Conservation (phyloP, 345 rosid species). For the Euphorbia peplus region DNA sequence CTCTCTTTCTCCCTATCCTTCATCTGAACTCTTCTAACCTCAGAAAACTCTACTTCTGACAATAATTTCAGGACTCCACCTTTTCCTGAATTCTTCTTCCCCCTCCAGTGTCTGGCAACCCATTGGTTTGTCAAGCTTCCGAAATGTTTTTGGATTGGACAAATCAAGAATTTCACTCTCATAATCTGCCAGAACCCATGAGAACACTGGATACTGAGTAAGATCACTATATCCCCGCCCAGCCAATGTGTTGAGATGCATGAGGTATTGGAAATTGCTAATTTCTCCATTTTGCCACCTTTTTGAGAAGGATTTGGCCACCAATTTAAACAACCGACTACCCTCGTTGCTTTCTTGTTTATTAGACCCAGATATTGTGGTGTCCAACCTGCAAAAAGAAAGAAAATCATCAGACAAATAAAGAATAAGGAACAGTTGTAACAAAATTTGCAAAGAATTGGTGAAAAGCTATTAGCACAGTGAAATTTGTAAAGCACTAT, state of each 20-base stretch:
- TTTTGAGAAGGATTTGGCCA: slow-evolving; percentile 96
- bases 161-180: slow-evolving; percentile 85
- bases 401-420: slow-evolving; percentile 18
- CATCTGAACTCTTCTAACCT: too few species aligned
- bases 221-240: slow-evolving; percentile 99
- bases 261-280: slow-evolving; percentile 97
- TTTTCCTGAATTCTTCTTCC: slow-evolving; percentile 94
- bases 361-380: slow-evolving; percentile 89
- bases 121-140: slow-evolving; percentile 96
- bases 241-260: slow-evolving; percentile 98
- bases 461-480: not conserved
- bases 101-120: slow-evolving; percentile 98
- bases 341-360: slow-evolving; percentile 94
- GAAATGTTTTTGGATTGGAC: slow-evolving; percentile 79
- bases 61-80: slow-evolving; percentile 43
- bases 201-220: slow-evolving; percentile 98
- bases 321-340: slow-evolving; percentile 80
- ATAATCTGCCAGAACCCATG: slow-evolving; percentile 98
- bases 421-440: slow-evolving; percentile 19
- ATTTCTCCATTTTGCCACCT: slow-evolving; percentile 99
- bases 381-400: slow-evolving; percentile 70
- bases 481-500: not conserved
- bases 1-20: too few species aligned
- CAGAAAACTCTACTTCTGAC: too few species aligned
- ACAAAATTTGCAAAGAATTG: not conserved